These are phyloP conservation scores for Inga laurina DNA, from an alignment of 306 rosid species.

Conservation along the genomic window DNA sequence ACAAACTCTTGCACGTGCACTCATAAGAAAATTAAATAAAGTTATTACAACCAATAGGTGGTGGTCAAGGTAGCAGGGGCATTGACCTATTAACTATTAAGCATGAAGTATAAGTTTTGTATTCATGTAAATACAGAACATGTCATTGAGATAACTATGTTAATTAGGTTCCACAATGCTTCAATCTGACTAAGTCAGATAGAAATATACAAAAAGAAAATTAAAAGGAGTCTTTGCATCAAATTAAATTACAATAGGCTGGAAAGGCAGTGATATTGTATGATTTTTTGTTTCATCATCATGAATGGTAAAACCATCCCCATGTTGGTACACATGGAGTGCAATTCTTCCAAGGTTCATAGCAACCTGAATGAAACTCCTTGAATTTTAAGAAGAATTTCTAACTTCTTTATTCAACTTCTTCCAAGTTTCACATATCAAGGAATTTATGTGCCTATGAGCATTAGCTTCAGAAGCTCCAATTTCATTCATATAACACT, in stretches of 20 bases:
- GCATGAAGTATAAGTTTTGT: too few relatives aligned
- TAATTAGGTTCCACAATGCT: too few relatives aligned
- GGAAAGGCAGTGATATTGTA: background rate
- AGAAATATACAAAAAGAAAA: too few relatives aligned
- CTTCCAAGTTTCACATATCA: constrained; percentile 35
- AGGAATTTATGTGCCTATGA: background rate
- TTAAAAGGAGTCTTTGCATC: background rate
- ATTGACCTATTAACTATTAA: too few relatives aligned
- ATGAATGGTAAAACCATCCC: constrained; percentile 1
- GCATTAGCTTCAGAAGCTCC: constrained; percentile 29
- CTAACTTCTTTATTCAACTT: background rate
- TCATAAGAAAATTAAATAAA: too few relatives aligned
- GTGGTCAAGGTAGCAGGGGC: too few relatives aligned
- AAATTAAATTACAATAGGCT: background rate
- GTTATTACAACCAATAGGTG: too few relatives aligned
- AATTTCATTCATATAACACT: constrained; percentile 43
- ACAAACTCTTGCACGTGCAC: too few relatives aligned
- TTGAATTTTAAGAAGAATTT: background rate
- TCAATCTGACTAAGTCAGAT: too few relatives aligned
- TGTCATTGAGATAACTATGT: too few relatives aligned
- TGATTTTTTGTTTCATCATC: background rate
- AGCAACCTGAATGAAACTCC: background rate
- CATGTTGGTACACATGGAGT: constrained; percentile 11
- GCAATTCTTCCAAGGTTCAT: constrained; percentile 22
- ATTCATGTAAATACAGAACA: too few relatives aligned